phyloP scores from a whole-genome alignment of 768 basidiomycete species.

The Lentinula raphanica region DNA sequence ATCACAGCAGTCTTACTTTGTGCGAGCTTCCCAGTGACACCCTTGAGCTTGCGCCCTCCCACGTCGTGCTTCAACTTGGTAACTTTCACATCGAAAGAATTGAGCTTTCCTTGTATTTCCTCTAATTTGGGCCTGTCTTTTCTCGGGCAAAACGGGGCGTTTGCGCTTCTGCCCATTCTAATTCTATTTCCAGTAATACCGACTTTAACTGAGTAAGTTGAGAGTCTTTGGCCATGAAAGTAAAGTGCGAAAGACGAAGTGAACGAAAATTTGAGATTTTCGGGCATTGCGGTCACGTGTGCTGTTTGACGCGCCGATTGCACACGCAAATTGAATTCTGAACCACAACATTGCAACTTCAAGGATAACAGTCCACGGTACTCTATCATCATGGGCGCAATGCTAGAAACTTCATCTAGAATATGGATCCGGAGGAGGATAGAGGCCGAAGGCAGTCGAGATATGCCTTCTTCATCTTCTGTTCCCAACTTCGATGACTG shows the following conservation, averaged over 20 bases:
- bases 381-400: constrained; percentile 34
- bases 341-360: not conserved
- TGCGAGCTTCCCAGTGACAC: constrained; percentile 76
- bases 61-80: constrained; percentile 92
- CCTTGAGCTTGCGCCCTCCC: constrained; percentile 82
- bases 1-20: constrained; percentile 87
- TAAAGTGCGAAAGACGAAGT: too few species aligned
- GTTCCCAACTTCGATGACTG: constrained; percentile 67
- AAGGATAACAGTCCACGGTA: not conserved
- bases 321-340: too few species aligned
- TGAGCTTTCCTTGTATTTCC: constrained; percentile 80
- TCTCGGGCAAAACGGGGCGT: constrained; percentile 56
- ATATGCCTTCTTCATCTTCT: constrained; percentile 81
- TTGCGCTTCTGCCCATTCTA: constrained; percentile 67
- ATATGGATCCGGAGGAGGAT: constrained; percentile 86
- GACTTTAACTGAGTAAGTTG: constrained; percentile 89
- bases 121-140: constrained; percentile 76
- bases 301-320: not conserved
- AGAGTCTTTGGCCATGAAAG: constrained; percentile 71
- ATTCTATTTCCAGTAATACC: constrained; percentile 61
- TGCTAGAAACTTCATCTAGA: constrained; percentile 78
- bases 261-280: constrained; percentile 15
- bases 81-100: constrained; percentile 92
- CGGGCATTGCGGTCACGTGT: not conserved
- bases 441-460: constrained; percentile 64